These are phyloP conservation scores for Buddleja alternifolia DNA, from an alignment of 257 asterid genomes.

Conservation along the genomic window DNA sequence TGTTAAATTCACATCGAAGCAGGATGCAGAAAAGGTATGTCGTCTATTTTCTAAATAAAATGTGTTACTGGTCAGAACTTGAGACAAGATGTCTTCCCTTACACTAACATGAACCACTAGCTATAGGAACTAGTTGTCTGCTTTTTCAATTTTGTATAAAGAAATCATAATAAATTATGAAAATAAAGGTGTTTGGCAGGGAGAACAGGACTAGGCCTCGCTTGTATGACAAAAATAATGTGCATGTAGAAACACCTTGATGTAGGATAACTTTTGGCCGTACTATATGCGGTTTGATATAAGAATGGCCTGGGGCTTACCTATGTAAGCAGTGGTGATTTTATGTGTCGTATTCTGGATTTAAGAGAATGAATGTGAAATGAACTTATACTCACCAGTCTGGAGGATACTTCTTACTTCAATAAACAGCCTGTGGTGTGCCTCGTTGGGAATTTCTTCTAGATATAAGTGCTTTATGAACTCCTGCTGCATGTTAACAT, in stretches of 20 bases:
- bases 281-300: not conserved
- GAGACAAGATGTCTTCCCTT: constrained; percentile 1
- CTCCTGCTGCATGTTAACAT: not conserved
- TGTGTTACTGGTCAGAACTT: constrained; percentile 23
- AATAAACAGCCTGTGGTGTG: not conserved
- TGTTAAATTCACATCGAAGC: constrained; percentile 86
- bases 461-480: not conserved
- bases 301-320: constrained; percentile 11
- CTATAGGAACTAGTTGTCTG: constrained; percentile 13
- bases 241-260: constrained; percentile 10
- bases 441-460: not conserved
- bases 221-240: constrained; percentile 5
- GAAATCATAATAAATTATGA: constrained; percentile 8
- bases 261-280: not conserved
- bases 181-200: constrained; percentile 3
- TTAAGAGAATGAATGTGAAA: constrained; percentile 1
- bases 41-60: constrained; percentile 17
- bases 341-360: not conserved
- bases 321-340: not conserved
- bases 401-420: not conserved
- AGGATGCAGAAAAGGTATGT: constrained; percentile 82
- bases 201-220: constrained; percentile 4
- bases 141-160: not conserved
- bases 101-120: constrained; percentile 14
- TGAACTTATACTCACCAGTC: not conserved